phyloP scores from a whole-genome alignment of 176 grass and related monocot genomes.

The Lolium multiflorum region DNA sequence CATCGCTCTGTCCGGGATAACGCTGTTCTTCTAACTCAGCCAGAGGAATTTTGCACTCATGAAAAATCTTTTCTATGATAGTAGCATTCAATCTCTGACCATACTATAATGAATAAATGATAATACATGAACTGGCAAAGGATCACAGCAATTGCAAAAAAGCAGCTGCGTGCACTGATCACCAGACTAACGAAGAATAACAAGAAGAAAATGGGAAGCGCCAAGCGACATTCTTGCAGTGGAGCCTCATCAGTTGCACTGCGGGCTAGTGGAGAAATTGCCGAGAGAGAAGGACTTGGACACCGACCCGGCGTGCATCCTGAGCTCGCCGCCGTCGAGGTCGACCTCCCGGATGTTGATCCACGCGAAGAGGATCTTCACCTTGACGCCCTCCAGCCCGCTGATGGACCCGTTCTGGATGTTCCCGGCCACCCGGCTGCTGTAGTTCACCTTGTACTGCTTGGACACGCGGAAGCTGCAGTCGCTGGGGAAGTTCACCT shows the following conservation, averaged over 20 bases:
- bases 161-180: not conserved
- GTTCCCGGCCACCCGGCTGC: conserved; percentile 45
- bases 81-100: not conserved
- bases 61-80: not conserved
- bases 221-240: not conserved
- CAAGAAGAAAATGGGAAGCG: not conserved
- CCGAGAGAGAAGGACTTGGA: not conserved
- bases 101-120: not conserved
- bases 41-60: not conserved
- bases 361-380: not conserved
- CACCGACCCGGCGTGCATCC: not conserved
- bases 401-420: conserved; percentile 1
- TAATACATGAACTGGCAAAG: not conserved
- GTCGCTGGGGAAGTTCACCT: conserved; percentile 54
- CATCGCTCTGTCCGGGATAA: no score
- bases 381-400: conserved; percentile 23
- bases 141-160: not conserved
- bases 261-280: not conserved
- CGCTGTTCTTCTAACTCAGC: no score
- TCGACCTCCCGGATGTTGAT: not conserved
- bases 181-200: not conserved
- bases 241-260: not conserved
- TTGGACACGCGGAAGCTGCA: conserved; percentile 43
- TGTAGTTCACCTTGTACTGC: conserved; percentile 43
- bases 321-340: not conserved